These are phyloP conservation scores for Fomitopsis palustris DNA, from an alignment of 1,284 basidiomycete species.

Conservation along the genomic window DNA sequence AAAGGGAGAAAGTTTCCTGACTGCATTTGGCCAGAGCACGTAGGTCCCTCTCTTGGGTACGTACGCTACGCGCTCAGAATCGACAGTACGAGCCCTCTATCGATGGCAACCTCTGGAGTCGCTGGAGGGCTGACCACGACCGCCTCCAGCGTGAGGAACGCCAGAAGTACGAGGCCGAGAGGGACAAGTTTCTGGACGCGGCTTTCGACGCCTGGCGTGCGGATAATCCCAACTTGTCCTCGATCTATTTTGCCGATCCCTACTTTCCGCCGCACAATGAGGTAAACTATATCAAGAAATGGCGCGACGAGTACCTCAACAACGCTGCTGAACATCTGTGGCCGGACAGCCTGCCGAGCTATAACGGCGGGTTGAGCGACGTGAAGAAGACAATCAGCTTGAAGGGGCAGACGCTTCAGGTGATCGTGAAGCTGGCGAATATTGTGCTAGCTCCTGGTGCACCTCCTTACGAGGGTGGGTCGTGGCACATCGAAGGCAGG, in stretches of 20 bases:
- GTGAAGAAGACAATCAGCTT: conserved; percentile 6
- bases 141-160: no score
- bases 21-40: neutral
- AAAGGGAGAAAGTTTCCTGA: neutral
- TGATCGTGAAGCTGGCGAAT: conserved; percentile 50
- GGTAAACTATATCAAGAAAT: neutral
- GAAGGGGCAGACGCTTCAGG: conserved; percentile 32
- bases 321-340: neutral
- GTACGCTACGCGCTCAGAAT: neutral
- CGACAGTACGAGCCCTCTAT: neutral
- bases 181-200: no score
- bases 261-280: neutral
- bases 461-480: conserved; percentile 28
- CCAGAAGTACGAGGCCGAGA: no score
- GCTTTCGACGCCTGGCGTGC: no score
- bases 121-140: no score
- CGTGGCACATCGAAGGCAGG: conserved; percentile 33
- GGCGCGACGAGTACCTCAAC: neutral
- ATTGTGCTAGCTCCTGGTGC: conserved; percentile 44
- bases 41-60: neutral
- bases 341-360: neutral
- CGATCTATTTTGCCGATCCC: neutral
- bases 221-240: no score
- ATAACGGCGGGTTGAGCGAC: neutral
- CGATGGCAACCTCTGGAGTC: neutral